These are phyloP conservation scores for Cymbidium sinense DNA, from an alignment of 106 monocot genomes.

Conservation along the genomic window DNA sequence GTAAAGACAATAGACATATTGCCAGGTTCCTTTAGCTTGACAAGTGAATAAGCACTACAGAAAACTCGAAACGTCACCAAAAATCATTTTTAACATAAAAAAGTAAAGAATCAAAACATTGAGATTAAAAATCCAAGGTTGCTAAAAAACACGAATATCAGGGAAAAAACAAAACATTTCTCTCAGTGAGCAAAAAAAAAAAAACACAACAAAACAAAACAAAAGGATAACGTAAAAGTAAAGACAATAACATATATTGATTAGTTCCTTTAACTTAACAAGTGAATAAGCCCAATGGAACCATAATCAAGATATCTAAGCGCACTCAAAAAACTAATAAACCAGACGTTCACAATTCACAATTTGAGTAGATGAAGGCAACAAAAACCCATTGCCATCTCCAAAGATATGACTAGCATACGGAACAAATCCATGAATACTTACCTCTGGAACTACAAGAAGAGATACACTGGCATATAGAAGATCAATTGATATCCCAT, in stretches of 20 bases:
- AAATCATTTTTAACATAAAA: neutral
- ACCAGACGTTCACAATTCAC: neutral
- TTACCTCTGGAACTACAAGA: conserved; percentile 83
- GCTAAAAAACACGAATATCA: neutral
- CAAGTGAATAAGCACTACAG: neutral
- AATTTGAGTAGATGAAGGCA: neutral
- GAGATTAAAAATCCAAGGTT: neutral
- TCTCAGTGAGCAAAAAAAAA: neutral
- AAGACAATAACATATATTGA: neutral
- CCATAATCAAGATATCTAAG: neutral
- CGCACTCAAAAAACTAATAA: neutral
- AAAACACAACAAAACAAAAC: neutral
- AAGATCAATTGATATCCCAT: conserved; percentile 93
- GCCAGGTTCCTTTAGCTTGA: neutral
- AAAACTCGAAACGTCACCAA: neutral
- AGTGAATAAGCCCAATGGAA: neutral
- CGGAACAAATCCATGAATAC: conserved; percentile 4
- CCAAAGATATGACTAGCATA: neutral
- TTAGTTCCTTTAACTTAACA: neutral
- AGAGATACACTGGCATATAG: conserved; percentile 94
- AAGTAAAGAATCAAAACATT: neutral
- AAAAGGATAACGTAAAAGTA: neutral
- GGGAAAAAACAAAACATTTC: neutral
- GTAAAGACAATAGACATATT: neutral
- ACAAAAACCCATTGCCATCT: neutral